Evolutionary conservation across 2,329 filamentous ascomycete genomes (phyloP).

Genomic region (Botrytis hyacinthi): DNA sequence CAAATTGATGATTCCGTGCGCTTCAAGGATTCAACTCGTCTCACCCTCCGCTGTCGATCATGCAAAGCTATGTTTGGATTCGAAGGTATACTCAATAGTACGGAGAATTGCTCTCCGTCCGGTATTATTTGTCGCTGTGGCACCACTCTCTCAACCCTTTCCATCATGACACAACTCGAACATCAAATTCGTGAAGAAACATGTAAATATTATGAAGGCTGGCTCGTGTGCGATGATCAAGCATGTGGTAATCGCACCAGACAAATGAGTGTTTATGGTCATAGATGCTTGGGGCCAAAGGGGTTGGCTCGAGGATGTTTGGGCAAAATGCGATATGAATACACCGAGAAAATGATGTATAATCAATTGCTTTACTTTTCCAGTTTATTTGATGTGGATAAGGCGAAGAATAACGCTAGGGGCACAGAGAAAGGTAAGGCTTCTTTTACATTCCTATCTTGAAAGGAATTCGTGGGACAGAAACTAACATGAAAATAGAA

Average conservation of each 20-base stretch:
- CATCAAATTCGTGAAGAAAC: constrained; percentile 75
- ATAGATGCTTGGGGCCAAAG: constrained; percentile 81
- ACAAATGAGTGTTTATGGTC: constrained; percentile 90
- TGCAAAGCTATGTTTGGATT: constrained; percentile 74
- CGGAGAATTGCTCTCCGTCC: constrained; percentile 63
- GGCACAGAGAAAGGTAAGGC: constrained; percentile 46
- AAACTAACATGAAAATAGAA: constrained; percentile 38
- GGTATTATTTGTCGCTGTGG: constrained; percentile 77
- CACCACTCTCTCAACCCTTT: constrained; percentile 64
- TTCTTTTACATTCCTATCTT: neutral
- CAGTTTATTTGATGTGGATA: constrained; percentile 84
- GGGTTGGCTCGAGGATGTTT: constrained; percentile 81
- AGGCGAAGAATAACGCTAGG: constrained; percentile 57
- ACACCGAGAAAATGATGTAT: constrained; percentile 85
- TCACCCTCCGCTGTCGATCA: constrained; percentile 75
- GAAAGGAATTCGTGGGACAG: too few relatives aligned
- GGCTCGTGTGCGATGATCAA: constrained; percentile 86
- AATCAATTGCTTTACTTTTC: constrained; percentile 91
- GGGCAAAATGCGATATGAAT: constrained; percentile 86
- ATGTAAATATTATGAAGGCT: constrained; percentile 85
- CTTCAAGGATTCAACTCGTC: constrained; percentile 75
- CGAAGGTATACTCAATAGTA: constrained; percentile 65
- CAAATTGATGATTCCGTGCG: constrained; percentile 90
- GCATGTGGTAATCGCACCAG: constrained; percentile 83
- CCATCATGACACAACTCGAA: constrained; percentile 83